Evolutionary conservation across 2,329 filamentous ascomycete genomes (phyloP).

Genomic region (Cladosporium sphaerospermum): DNA sequence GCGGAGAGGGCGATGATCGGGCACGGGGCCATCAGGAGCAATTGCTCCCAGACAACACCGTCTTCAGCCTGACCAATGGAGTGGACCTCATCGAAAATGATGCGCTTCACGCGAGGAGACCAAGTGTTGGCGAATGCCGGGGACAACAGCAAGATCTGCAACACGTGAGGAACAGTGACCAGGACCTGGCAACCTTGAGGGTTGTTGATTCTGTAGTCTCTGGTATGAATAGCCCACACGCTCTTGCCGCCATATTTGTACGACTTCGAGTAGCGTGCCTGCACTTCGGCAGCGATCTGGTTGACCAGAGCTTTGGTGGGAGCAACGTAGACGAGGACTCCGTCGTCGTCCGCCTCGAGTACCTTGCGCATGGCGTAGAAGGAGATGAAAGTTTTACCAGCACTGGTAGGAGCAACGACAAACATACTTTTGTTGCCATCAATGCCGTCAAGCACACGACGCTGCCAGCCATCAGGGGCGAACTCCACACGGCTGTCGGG

Average conservation of each 20-base stretch:
- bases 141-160: slow-evolving; percentile 70
- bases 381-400: slow-evolving; percentile 77
- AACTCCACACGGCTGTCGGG: slow-evolving; percentile 66
- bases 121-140: slow-evolving; percentile 61
- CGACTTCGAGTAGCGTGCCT: slow-evolving; percentile 65
- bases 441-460: slow-evolving; percentile 65
- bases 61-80: slow-evolving; percentile 72
- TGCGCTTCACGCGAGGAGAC: slow-evolving; percentile 62
- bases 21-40: slow-evolving; percentile 66
- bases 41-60: slow-evolving; percentile 71
- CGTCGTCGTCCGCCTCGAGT: slow-evolving; percentile 60
- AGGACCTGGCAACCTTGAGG: slow-evolving; percentile 66
- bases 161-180: slow-evolving; percentile 70
- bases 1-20: slow-evolving; percentile 75
- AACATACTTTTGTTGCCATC: slow-evolving; percentile 65
- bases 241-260: slow-evolving; percentile 56
- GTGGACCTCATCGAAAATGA: slow-evolving; percentile 79
- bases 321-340: slow-evolving; percentile 70
- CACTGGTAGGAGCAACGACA: slow-evolving; percentile 70
- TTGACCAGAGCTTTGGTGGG: slow-evolving; percentile 79
- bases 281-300: slow-evolving; percentile 73
- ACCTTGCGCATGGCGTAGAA: slow-evolving; percentile 80
- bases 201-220: slow-evolving; percentile 70
- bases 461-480: slow-evolving; percentile 70
- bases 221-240: slow-evolving; percentile 73